These are phyloP conservation scores for Ceratocystis smalleyi DNA, from an alignment of 2,329 filamentous ascomycete genomes.

Conservation along the genomic window DNA sequence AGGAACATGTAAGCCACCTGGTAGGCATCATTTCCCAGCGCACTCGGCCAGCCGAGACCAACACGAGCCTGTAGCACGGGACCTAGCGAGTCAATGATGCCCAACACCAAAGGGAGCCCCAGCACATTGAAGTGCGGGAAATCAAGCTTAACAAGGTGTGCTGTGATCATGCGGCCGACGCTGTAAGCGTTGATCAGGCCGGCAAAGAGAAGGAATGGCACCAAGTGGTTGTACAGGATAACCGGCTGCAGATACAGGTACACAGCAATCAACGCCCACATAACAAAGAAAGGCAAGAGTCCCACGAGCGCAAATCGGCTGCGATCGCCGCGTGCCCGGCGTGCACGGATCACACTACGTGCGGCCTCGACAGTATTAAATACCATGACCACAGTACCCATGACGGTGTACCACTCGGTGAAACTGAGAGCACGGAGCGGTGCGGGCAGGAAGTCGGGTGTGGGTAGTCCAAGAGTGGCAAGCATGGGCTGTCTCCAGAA, in stretches of 20 bases:
- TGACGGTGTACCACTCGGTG: conserved; percentile 83
- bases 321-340: conserved; percentile 56
- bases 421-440: conserved; percentile 66
- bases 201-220: conserved; percentile 80
- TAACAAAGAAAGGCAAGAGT: conserved; percentile 61
- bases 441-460: conserved; percentile 26
- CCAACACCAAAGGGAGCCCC: conserved; percentile 58
- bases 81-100: conserved; percentile 65
- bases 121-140: conserved; percentile 90
- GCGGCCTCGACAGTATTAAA: conserved; percentile 72
- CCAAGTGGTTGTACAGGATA: conserved; percentile 66
- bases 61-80: conserved; percentile 44
- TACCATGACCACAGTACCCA: conserved; percentile 65
- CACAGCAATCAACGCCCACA: conserved; percentile 59
- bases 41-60: conserved; percentile 60
- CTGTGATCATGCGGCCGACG: conserved; percentile 89
- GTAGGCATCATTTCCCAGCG: conserved; percentile 61
- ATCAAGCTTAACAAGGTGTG: conserved; percentile 70
- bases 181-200: conserved; percentile 88
- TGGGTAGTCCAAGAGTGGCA: conserved; percentile 50
- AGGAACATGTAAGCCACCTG: conserved; percentile 84
- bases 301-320: conserved; percentile 64
- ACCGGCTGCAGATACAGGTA: conserved; percentile 76
- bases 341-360: conserved; percentile 68
- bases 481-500: conserved; percentile 87